These are phyloP conservation scores for Marasmius fiardii DNA, from an alignment of 1,284 basidiomycete genomes.

Conservation along the genomic window DNA sequence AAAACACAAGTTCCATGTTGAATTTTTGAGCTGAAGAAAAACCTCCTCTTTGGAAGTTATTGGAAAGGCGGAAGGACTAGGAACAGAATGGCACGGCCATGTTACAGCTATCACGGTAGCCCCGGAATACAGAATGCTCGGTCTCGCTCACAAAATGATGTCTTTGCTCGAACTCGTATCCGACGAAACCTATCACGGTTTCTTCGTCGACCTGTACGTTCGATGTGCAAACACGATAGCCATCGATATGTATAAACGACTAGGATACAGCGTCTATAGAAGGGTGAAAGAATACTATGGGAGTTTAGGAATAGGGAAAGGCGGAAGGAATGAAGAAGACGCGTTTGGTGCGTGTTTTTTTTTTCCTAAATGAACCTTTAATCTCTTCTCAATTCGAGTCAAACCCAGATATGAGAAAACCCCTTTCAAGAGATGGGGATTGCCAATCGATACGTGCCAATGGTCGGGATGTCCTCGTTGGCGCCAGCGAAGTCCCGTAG, in stretches of 20 bases:
- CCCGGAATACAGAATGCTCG: conserved; percentile 85
- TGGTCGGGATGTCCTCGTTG: conserved; percentile 72
- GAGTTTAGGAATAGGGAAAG: conserved; percentile 62
- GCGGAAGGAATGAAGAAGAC: conserved; percentile 80
- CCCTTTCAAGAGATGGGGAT: conserved; percentile 61
- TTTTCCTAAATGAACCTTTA: background rate
- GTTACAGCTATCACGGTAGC: conserved; percentile 91
- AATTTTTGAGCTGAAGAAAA: conserved; percentile 4
- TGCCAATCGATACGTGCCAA: conserved; percentile 66
- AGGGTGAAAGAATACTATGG: conserved; percentile 87
- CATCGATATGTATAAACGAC: conserved; percentile 80
- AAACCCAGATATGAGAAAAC: conserved; percentile 82
- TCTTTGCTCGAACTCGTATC: conserved; percentile 78
- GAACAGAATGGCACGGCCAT: conserved; percentile 82
- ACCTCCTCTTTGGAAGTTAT: conserved; percentile 51
- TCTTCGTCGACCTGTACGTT: conserved; percentile 91
- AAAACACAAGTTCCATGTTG: background rate
- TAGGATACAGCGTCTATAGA: conserved; percentile 87
- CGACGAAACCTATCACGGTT: conserved; percentile 71
- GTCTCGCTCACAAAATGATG: conserved; percentile 83
- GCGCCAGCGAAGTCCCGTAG: conserved; percentile 65
- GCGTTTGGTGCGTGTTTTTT: conserved; percentile 75
- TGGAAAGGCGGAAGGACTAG: conserved; percentile 80
- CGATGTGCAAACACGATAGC: conserved; percentile 77
- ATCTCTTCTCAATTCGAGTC: conserved; percentile 5